Conservation (phyloP, 2,329 filamentous ascomycete genomes). For the Colletotrichum cordylinicola region DNA sequence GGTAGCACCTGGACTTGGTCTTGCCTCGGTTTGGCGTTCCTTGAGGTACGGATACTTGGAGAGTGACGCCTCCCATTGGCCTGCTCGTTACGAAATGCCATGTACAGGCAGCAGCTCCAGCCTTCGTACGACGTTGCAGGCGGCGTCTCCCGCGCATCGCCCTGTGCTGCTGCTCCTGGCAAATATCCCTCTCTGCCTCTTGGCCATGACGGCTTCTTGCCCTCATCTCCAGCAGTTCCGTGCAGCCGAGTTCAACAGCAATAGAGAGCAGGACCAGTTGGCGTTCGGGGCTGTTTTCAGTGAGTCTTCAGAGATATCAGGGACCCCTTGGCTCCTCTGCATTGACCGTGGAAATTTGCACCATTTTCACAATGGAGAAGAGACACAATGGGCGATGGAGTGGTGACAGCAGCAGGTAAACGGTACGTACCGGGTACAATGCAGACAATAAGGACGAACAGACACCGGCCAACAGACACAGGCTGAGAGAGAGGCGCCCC, state of each 20-base stretch:
- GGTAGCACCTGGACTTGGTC: background rate
- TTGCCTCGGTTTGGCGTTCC: background rate
- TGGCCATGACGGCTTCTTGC: background rate
- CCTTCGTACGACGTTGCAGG: conserved; percentile 14
- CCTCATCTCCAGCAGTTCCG: background rate
- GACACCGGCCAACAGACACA: background rate
- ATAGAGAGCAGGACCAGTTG: background rate
- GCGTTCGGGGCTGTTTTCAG: background rate
- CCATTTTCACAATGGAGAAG: background rate
- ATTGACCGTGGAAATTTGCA: conserved; percentile 20
- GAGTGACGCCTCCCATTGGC: background rate
- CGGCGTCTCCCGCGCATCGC: background rate
- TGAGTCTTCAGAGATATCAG: background rate
- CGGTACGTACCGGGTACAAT: background rate
- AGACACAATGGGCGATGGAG: background rate
- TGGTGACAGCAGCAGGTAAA: background rate
- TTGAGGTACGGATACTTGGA: background rate
- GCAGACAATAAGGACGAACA: background rate
- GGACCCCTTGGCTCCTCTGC: background rate
- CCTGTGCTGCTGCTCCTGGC: background rate
- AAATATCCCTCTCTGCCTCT: background rate
- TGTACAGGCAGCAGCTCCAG: background rate
- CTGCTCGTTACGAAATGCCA: background rate
- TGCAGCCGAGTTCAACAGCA: background rate
- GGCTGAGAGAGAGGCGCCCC: background rate